Evolutionary conservation across 78 protist genomes (phyloP).

Genomic region (Dictyostelium citrinum): DNA sequence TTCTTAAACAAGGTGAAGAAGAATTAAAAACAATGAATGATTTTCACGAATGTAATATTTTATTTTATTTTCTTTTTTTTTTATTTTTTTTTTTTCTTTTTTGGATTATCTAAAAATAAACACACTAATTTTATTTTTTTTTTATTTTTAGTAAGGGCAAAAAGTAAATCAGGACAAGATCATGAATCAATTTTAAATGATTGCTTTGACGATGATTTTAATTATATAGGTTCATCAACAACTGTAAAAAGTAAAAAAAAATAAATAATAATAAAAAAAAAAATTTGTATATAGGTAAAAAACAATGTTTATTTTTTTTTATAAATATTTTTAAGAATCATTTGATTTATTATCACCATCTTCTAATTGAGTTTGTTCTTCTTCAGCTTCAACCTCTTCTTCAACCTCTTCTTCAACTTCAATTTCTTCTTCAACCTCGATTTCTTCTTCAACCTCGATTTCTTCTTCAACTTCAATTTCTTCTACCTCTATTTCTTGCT

Average conservation of each 20-base stretch:
- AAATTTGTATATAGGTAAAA: not conserved
- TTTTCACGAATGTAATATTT: slow-evolving; percentile 30
- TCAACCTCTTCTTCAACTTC: not conserved
- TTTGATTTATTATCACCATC: not conserved
- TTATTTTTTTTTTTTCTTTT: not conserved
- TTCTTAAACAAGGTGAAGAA: slow-evolving; percentile 56
- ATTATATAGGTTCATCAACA: not conserved
- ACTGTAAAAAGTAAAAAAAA: not conserved
- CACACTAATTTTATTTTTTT: not conserved
- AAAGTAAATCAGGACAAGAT: slow-evolving; percentile 26
- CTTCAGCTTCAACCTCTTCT: not conserved
- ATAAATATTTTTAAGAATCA: not conserved
- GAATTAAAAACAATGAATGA: slow-evolving; percentile 66
- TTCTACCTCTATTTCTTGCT: too few relatives aligned
- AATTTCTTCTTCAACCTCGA: not conserved
- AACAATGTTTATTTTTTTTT: not conserved
- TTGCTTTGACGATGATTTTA: slow-evolving; percentile 7
- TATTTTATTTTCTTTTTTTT: not conserved
- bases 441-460: not conserved
- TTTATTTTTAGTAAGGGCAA: slow-evolving; percentile 8
- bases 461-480: not conserved
- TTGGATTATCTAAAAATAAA: not conserved
- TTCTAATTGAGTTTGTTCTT: not conserved
- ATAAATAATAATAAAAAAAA: not conserved
- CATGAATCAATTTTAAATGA: slow-evolving; percentile 1